These are phyloP conservation scores for Carex cristatella DNA, from an alignment of 176 grass and related monocot species.

Conservation along the genomic window DNA sequence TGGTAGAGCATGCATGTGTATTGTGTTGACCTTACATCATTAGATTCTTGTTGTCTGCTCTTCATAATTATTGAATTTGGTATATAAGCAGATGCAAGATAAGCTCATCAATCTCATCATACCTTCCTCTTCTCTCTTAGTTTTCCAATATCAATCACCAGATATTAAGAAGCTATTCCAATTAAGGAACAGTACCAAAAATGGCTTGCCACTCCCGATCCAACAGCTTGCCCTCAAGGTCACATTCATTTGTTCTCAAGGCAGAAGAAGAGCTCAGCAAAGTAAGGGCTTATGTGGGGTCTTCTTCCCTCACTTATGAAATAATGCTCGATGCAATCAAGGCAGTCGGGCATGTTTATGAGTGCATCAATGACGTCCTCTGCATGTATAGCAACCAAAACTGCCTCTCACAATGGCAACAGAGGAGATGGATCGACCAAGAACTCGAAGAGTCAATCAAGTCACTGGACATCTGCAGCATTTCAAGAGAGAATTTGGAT, in stretches of 20 bases:
- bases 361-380: slow-evolving; percentile 22
- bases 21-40: neutral
- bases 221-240: slow-evolving; percentile 25
- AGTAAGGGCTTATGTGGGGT: slow-evolving; percentile 6
- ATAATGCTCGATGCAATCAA: slow-evolving; percentile 1
- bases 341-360: slow-evolving; percentile 7
- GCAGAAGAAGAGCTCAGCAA: slow-evolving; percentile 26
- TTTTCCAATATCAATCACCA: slow-evolving; percentile 14
- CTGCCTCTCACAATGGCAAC: slow-evolving; percentile 20
- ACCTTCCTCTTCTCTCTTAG: neutral
- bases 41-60: neutral
- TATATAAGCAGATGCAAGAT: slow-evolving; percentile 12
- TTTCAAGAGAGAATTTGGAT: slow-evolving; percentile 32
- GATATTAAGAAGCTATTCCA: slow-evolving; percentile 14
- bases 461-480: slow-evolving; percentile 26
- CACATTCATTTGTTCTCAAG: slow-evolving; percentile 22
- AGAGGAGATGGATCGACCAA: slow-evolving; percentile 36
- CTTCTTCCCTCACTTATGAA: neutral
- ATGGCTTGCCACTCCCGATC: slow-evolving; percentile 24
- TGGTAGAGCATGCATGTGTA: neutral
- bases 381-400: slow-evolving; percentile 36
- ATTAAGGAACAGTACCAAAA: neutral
- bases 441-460: neutral
- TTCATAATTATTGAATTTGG: neutral
- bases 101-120: neutral